phyloP scores from a whole-genome alignment of 116 monocot genomes.

The Dioscorea cayenensis region DNA sequence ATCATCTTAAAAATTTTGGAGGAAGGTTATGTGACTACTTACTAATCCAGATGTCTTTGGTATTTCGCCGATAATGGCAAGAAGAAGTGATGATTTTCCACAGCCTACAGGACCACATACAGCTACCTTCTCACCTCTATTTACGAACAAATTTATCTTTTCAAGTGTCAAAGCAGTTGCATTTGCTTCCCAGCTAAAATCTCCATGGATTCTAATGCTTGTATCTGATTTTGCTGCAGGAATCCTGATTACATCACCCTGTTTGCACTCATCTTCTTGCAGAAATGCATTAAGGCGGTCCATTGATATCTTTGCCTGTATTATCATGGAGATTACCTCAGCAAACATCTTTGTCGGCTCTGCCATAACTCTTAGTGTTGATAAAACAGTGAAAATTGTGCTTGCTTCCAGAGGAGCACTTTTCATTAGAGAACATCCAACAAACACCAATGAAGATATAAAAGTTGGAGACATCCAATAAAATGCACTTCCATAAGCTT shows the following conservation, averaged over 20 bases:
- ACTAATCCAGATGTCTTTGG: constrained; percentile 28
- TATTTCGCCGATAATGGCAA: constrained; percentile 62
- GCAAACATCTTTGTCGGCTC: constrained; percentile 42
- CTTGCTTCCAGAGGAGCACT: constrained; percentile 33
- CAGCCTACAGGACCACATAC: constrained; percentile 58
- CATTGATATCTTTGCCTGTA: constrained; percentile 48
- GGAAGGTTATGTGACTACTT: neutral
- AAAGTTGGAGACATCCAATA: constrained; percentile 46
- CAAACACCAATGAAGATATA: constrained; percentile 30
- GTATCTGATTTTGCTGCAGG: constrained; percentile 3
- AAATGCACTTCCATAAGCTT: constrained; percentile 27
- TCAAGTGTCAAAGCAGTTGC: constrained; percentile 22
- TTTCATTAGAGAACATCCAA: constrained; percentile 5
- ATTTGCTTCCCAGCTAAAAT: constrained; percentile 42
- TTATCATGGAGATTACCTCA: constrained; percentile 36
- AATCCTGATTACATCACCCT: constrained; percentile 24
- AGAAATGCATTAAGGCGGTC: constrained; percentile 49
- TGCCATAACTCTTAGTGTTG: constrained; percentile 35
- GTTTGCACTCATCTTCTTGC: constrained; percentile 47
- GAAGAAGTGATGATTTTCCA: constrained; percentile 50
- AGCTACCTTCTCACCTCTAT: constrained; percentile 42
- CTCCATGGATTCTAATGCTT: constrained; percentile 15
- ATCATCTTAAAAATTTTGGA: neutral
- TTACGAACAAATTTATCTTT: constrained; percentile 27
- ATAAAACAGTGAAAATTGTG: constrained; percentile 38